phyloP scores from a whole-genome alignment of 2,329 filamentous ascomycete species.

The Stachybotrys echinatus region DNA sequence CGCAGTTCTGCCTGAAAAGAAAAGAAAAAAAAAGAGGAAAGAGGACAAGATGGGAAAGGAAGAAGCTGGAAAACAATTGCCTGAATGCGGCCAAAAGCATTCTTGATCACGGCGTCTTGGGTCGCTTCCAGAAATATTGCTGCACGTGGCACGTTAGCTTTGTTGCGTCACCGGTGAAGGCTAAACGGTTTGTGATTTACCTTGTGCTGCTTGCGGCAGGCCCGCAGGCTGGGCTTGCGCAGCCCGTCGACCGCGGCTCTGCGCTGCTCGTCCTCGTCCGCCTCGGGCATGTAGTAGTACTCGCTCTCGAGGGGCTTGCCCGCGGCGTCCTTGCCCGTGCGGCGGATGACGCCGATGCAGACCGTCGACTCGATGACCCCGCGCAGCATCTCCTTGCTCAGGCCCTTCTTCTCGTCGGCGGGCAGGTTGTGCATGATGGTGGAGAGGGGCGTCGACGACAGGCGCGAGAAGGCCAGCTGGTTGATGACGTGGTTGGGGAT shows the following conservation, averaged over 20 bases:
- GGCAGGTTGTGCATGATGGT: conserved; percentile 86
- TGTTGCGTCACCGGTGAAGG: conserved; percentile 6
- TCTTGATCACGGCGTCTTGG: conserved; percentile 47
- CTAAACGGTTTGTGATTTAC: conserved; percentile 48
- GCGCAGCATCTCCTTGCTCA: conserved; percentile 61
- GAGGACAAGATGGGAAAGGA: too few relatives aligned
- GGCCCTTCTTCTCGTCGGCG: conserved; percentile 50
- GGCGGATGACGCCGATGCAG: conserved; percentile 82
- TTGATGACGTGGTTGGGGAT: conserved; percentile 86
- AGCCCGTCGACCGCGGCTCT: conserved; percentile 81
- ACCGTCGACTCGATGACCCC: conserved; percentile 65
- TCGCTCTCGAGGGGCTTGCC: conserved; percentile 92
- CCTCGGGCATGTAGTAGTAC: conserved; percentile 92
- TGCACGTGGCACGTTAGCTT: conserved; percentile 22
- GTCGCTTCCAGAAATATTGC: conserved; percentile 69
- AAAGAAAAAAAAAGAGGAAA: too few relatives aligned
- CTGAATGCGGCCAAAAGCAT: neutral
- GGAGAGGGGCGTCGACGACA: conserved; percentile 87
- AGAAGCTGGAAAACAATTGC: neutral
- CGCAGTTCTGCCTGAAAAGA: too few relatives aligned
- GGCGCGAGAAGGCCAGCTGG: conserved; percentile 88
- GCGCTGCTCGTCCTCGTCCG: conserved; percentile 72
- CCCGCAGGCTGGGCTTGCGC: conserved; percentile 81
- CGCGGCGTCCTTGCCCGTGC: conserved; percentile 92
- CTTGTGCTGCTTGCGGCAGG: conserved; percentile 95